A percentile compares a stretch with the other conserved stretches of the same genome.
Evolutionary conservation across 1,284 basidiomycete genomes (phyloP).

Genomic region (Ceratobasidium sp.): DNA sequence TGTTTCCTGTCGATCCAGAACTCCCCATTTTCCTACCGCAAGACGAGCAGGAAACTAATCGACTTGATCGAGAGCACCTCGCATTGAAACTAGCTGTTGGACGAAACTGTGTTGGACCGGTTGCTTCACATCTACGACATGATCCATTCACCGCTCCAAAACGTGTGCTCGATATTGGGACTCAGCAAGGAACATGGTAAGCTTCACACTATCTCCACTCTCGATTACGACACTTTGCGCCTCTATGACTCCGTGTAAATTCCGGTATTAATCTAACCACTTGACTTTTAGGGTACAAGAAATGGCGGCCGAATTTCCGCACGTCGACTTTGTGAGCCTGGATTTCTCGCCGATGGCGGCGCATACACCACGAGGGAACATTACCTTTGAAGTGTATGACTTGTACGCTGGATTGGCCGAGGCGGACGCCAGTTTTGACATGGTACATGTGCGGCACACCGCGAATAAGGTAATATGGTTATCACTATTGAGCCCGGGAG

Average conservation of each 20-base stretch:
- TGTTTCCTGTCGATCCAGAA: constrained; percentile 17
- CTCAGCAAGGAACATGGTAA: constrained; percentile 28
- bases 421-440: constrained; percentile 9
- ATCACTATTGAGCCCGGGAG: neutral
- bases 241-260: neutral
- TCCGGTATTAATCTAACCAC: neutral
- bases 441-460: constrained; percentile 25
- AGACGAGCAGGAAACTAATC: constrained; percentile 15
- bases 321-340: constrained; percentile 30
- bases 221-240: neutral
- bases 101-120: constrained; percentile 15
- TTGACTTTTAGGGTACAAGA: constrained; percentile 19
- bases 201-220: neutral
- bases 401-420: constrained; percentile 22
- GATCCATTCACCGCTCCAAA: constrained; percentile 6
- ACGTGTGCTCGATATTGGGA: constrained; percentile 24
- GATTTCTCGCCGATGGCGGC: constrained; percentile 33
- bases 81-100: constrained; percentile 12
- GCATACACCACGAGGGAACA: constrained; percentile 32
- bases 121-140: constrained; percentile 13
- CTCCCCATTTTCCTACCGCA: constrained; percentile 27
- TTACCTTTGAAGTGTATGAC: constrained; percentile 26
- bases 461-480: constrained; percentile 10
- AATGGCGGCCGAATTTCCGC: constrained; percentile 27
- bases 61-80: constrained; percentile 18